Evolutionary conservation across 305 asterid species (phyloP), one percentile per base, ranked within the genome.

Genomic region (Lippia alba): DNA sequence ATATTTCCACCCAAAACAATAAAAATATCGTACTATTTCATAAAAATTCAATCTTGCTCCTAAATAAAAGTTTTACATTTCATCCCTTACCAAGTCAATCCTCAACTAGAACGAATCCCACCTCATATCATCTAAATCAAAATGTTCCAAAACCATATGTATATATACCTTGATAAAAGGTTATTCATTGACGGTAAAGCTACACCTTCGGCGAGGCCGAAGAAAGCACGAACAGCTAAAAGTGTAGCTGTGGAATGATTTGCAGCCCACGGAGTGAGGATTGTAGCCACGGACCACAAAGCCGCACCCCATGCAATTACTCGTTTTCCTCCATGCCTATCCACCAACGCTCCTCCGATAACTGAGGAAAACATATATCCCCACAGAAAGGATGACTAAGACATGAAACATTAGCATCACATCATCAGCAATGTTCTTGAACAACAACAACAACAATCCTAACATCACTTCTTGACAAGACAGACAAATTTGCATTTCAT

Each of bases 231-330:
- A 56, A 89, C 82, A 14, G 89, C 90, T 79, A 93, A 86, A 76
- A 93, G 98, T 77, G 83, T 79, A 40, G 83, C 66, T 0, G 97
- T 89, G 67, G 98, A 93, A 82, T 89, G 96, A 84, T 87, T 87
- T 67, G 98, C 97, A 10, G 98, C 98, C 96, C 82, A 85, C 39
- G 98, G 98, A 49, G 97, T 93, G 72, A 93, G 88, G 62, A 93
- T 90, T 48, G 98, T 93, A 41, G 97, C 97, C 17, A 93, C 70
- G 8, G 98, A 93, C 98, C 98, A 91, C 64, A 93, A 80, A 54
- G 94, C 91, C 24, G 91, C 96, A 65, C 98, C 98, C 96, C 96
- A 89, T 5, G 96, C 96, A 20, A 93, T 86, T 16, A 91, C 97
- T 63, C 56, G 76, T 75, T 89, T 89, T 39, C 99, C 97, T 55